Percentiles rank a stretch among this genome's conserved stretches.
Evolutionary conservation across 1,284 basidiomycete species (phyloP).

Genomic region (Thelephora terrestris): DNA sequence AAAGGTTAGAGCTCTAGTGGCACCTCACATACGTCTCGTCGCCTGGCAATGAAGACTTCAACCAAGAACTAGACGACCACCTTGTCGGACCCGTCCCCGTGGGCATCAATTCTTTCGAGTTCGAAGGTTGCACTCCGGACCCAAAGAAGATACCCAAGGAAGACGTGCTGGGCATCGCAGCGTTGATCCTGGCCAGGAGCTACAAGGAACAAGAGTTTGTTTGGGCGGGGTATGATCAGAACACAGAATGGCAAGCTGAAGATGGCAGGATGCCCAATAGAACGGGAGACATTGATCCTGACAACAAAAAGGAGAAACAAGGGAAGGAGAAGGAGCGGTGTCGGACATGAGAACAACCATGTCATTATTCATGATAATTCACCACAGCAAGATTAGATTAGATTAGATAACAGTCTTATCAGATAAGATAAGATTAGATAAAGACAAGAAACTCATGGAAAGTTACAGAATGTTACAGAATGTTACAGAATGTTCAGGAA

Average conservation of each 20-base stretch:
- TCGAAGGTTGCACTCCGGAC: slow-evolving; percentile 71
- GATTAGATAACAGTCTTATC: too few relatives aligned
- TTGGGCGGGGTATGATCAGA: slow-evolving; percentile 97
- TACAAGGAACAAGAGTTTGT: slow-evolving; percentile 97
- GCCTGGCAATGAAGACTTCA: slow-evolving; percentile 86
- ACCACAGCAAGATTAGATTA: too few relatives aligned
- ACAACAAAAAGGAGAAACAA: slow-evolving; percentile 90
- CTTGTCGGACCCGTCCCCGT: slow-evolving; percentile 93
- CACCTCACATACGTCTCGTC: slow-evolving; percentile 96
- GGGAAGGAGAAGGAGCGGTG: slow-evolving; percentile 61
- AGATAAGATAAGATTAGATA: too few relatives aligned
- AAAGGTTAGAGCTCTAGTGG: slow-evolving; percentile 84
- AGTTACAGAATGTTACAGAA: too few relatives aligned
- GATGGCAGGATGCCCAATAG: too few relatives aligned
- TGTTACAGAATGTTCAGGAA: too few relatives aligned
- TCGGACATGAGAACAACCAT: too few relatives aligned
- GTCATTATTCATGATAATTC: too few relatives aligned
- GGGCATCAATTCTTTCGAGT: slow-evolving; percentile 95
- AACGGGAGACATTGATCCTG: too few relatives aligned
- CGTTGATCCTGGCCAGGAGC: slow-evolving; percentile 84
- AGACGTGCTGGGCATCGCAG: slow-evolving; percentile 85
- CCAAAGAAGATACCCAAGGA: slow-evolving; percentile 68
- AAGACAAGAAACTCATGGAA: too few relatives aligned
- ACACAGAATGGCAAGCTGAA: too few relatives aligned
- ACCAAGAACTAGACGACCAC: slow-evolving; percentile 94